Evolutionary conservation across 805 yeast genomes (phyloP), one percentile per base, ranked within the genome.

Genomic region (Zygosaccharomyces bisporus): DNA sequence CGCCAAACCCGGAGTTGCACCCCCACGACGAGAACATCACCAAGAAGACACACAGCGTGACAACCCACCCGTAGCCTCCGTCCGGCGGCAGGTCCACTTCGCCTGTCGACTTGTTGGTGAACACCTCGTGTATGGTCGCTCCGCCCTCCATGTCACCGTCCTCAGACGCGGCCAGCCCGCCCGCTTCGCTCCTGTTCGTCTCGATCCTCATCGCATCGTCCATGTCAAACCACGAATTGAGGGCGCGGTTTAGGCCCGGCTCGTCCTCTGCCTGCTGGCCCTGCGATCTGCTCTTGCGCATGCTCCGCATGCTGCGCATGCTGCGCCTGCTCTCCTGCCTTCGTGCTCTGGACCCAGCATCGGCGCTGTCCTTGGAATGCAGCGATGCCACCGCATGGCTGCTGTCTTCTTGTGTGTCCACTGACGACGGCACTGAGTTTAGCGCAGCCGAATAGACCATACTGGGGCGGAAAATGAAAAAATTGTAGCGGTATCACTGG

Each of bases 21-120:
- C 93, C 93, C 90, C 91, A 84, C 0, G 86, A 76, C 30, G 75
- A 69, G 50, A 79, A 74, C 59, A 79, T 77, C 32, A 79, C 64
- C 3, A 78, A 41, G 21, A 71, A 65, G 3, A 76, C 72, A 10
- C 80, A 77, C 12, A 75, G 47, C 10, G 76, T 74, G 16, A 81
- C 70, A 0, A 82, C 78, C 84, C 87, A 80, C 1, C 85, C 87
- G 45, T 77, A 74, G 2, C 88, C 88, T 34, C 80, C 82, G 59
- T 83, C 90, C 1, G 82, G 81, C 0, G 74, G 74, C 13, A 66
- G 52, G 23, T 65, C 67, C 3, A 68, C 29, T 12, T 54, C 52
- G 13, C 71, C 71, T 0, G 68, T 67, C 0, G 64, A 47, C 30
- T 50, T 53, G 41, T 67, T 67, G 7, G 72, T 68, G 45, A 60